Base-by-base conservation (phyloP, 208 protist species). In the Wallacemonas sp. region DNA sequence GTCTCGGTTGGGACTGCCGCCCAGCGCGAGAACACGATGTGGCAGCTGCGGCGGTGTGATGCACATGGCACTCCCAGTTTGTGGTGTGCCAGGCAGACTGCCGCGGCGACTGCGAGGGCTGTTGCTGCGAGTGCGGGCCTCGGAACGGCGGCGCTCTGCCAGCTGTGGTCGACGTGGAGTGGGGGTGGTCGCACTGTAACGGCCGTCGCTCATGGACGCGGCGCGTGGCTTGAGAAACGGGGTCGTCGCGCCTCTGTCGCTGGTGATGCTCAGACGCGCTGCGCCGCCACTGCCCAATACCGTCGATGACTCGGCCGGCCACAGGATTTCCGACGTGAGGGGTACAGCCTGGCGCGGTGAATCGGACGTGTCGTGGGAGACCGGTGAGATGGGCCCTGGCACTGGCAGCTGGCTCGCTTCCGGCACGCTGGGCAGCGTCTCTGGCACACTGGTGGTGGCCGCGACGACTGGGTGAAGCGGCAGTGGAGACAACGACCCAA, bases 81-180 rank as follows among this genome's bases (percentile, higher is more conserved):
- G 52, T n/a, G 52, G 52, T 3, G 52, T 58, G 14, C 52, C 32
- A n/a, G 26, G 52, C 14, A 39, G 30, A 58, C 52, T 58, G 12
- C 29, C 30, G 29, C 52, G 52, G 9, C 32, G 52, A 24, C 52
- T 39, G n/a, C 27, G 52, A 14, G 52, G 52, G 4, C n/a, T 58
- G 16, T 34, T 9, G 26, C 30, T 39, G 26, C 44, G 17, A 21
- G 44, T 26, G 4, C 17, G 4, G 19, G 17, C 19, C 44, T 49
- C 44, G 44, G 44, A 49, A 23, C 44, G 44, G 17, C 9, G 44
- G 6, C 52, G 52, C 52, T 58, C 52, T 4, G 32, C 17, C 12
- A 58, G 52, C 52, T 58, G 52, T 5, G 52, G 52, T 16, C 52
- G 52, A 4, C 52, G 26, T 0, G 52, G 52, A 4, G 52, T 58